Base-by-base conservation (phyloP, 2,329 filamentous ascomycete species). In the Capronia coronata region DNA sequence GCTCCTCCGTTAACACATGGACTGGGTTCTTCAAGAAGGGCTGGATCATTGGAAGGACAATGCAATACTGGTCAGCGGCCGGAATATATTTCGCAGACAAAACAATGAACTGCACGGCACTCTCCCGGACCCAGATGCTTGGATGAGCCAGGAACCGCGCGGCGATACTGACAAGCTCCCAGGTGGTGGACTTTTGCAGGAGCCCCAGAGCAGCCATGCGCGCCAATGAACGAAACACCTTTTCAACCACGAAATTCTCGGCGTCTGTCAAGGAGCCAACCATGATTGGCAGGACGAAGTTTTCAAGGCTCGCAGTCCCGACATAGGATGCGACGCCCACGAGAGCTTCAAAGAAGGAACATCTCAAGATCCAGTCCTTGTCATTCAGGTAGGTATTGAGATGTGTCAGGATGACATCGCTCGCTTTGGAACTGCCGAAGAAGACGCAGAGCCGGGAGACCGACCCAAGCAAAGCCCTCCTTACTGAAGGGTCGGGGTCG, bases 371-470 rank as follows among this genome's bases (percentile, higher is more conserved):
- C 93, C 93, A 98, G 65, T 98, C 90, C 35, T 85, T 82, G 61
- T 97, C 93, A 59, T 98, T 98, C 7, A 98, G 71, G 62, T 98
- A 98, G 0, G 93, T 98, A 63, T 97, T 97, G 22, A 98, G 74
- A 69, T 98, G 93, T 25, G 89, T 94, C 18, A 98, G 73, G 13
- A 98, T 83, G n/a, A 98, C 87, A 63, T 98, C 93, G 65, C 94
- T 96, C 1, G 91, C 86, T 62, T 89, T 85, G n/a, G 83, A 78
- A 53, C 86, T 90, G 2, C 88, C 89, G 59, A 98, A 97, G 67
- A 98, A 97, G 58, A 96, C 82, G 64, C 93, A 98, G 1, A 98
- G 75, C 55, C 89, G 87, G 0, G 90, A 85, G 0, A 98, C 90
- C 6, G 93, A 97, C 7, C 85, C 85, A 38, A 98, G 72, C 63